Evolutionary conservation across 768 basidiomycete genomes (phyloP), one percentile per base, ranked within the genome.

Genomic region (Pholiota conissans): DNA sequence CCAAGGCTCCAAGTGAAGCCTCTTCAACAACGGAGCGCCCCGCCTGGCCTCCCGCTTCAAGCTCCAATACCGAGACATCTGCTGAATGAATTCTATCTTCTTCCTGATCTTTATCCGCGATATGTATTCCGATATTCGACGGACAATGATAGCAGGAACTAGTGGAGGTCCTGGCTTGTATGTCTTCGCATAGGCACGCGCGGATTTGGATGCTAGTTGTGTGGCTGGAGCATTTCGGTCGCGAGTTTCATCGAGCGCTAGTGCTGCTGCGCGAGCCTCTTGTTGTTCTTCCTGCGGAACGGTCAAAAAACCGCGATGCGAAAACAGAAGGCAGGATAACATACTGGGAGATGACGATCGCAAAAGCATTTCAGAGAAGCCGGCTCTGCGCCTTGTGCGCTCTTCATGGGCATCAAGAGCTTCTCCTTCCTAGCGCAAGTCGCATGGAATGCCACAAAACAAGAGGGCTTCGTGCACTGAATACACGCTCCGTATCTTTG

Each of bases 1-100:
- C 97, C 97, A 98, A 0, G 97, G 96, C 75, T 99, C 96, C 26
- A 98, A 76, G 74, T 99, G 95, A 56, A 99, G 69, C 52, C 97
- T 70, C 73, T 98, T 98, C 62, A 99, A 72, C 59, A 98, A 72
- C 10, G 97, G 96, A 8, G 97, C 97, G 3, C 97, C 97, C 37
- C 96, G 74, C 60, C 97, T 82, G 1, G 86, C 93, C 69, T 98
- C 96, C 3, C 97, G 79, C 74, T 99, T 98, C 71, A 99, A 71
- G 73, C 97, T 98, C 97, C 97, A 99, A 67, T 98, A 99, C 66
- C 86, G 84, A 66, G 91, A 95, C 29, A 95, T 78, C 65, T 85
- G 72, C 48, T 85, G 81, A 11, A 98, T 73, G 55, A 95, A 91
- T 45, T 91, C 88, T 3, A 73, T 64, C 67, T 90, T 93, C 70